Base-by-base conservation (phyloP, 441 rosid genomes). In the Erodium texanum region DNA sequence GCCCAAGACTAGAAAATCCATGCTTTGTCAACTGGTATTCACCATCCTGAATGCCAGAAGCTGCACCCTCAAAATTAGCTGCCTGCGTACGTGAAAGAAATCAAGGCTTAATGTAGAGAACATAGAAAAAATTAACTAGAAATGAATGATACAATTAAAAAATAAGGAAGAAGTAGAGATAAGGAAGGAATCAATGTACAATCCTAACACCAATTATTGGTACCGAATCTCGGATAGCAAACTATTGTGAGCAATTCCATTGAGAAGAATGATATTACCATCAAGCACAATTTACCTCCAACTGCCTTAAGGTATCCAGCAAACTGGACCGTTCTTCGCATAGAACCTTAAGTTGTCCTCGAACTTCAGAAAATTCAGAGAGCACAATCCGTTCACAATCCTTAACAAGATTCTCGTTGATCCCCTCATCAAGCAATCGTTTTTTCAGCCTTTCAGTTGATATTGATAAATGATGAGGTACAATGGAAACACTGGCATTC, bases 341-440 rank as follows among this genome's bases (percentile, higher is more conserved):
- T 50, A 89, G 84, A 78, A 84, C 75, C 66, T 84, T 77, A 68
- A 91, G 74, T 67, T 87, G 85, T 54, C 85, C 86, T 73, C 86
- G 88, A 54, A 88, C 66, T 71, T 84, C 82, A 22, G 90, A 81
- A 73, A 93, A 91, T 77, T 91, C 99, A 18, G 91, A 82, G 34
- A 83, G 85, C 93, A 93, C 80, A 27, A 93, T 91, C 79, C 83
- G 83, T 78, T 89, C 97, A 15, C 99, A 93, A 68, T 89, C 96
- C 82, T 77, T 85, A 48, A 89, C 91, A 50, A 86, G 85, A 68
- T 76, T 79, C 72, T 91, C 97, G 62, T 68, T 69, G 56, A 86
- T 71, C 63, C 97, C 93, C 75, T 84, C 96, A 71, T 83, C 87
- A 70, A 77, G 70, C 66, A 93, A 80, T 62, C 87, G 86, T 43